A percentile compares a stretch with the other conserved stretches of the same genome.
These are phyloP conservation scores for Porphyrellus cyaneotinctus DNA, from an alignment of 768 basidiomycete species.

Conservation along the genomic window DNA sequence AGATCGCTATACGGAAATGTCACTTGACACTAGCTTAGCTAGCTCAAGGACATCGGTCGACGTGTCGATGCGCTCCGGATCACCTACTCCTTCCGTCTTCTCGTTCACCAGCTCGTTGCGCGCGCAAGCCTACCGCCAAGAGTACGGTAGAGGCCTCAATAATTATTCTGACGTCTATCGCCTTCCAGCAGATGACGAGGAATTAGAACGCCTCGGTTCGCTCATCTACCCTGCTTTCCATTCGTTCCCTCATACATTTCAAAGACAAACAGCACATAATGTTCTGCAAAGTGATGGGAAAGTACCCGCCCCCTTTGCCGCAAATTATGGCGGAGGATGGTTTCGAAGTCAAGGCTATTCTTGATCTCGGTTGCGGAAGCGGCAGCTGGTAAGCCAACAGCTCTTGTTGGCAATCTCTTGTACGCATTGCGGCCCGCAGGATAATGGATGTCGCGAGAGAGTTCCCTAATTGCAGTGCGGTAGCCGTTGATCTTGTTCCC, in stretches of 20 bases:
- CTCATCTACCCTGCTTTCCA: constrained; percentile 4
- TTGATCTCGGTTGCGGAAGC: constrained; percentile 79
- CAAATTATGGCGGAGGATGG: constrained; percentile 58
- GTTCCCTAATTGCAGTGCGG: constrained; percentile 62
- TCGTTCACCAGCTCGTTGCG: constrained; percentile 65
- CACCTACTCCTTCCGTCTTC: constrained; percentile 65
- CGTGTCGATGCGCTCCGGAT: constrained; percentile 56
- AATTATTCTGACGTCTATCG: constrained; percentile 77
- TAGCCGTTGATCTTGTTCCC: constrained; percentile 78
- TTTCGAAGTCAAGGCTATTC: constrained; percentile 55
- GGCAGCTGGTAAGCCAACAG: constrained; percentile 58
- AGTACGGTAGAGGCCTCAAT: constrained; percentile 68
- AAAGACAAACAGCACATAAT: constrained; percentile 66
- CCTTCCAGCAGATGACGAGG: constrained; percentile 76
- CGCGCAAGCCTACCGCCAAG: constrained; percentile 54
- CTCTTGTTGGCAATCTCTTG: background rate
- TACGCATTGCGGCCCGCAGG: constrained; percentile 40
- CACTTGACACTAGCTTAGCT: constrained; percentile 37
- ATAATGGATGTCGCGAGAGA: constrained; percentile 71
- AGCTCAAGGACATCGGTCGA: constrained; percentile 58
- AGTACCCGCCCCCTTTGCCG: constrained; percentile 56
- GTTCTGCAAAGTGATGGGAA: constrained; percentile 62
- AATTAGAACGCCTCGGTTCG: constrained; percentile 64
- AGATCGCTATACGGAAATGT: constrained; percentile 39
- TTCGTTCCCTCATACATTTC: constrained; percentile 9